Percentiles rank a stretch among this genome's conserved stretches.
phyloP scores from a whole-genome alignment of 768 basidiomycete genomes.

The Guyanaporus albipodus region DNA sequence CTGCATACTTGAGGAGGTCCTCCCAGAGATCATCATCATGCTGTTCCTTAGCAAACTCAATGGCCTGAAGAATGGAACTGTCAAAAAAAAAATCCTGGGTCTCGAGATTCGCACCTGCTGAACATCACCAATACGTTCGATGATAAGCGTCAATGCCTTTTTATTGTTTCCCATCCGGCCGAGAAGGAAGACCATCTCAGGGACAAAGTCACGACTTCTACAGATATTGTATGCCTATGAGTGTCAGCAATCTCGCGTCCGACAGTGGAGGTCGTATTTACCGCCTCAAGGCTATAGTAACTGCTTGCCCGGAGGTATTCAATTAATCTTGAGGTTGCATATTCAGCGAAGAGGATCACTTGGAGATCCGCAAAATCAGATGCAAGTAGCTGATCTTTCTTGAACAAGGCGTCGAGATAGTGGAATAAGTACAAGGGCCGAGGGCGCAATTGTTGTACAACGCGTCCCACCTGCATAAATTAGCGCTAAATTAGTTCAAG shows the following conservation, averaged over 20 bases:
- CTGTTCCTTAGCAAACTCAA: constrained; percentile 98
- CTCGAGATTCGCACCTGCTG: constrained; percentile 53
- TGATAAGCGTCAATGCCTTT: constrained; percentile 89
- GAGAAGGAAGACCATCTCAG: constrained; percentile 96
- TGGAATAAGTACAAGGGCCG: constrained; percentile 83
- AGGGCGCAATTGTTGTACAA: constrained; percentile 79
- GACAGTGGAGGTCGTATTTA: constrained; percentile 25
- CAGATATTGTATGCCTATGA: constrained; percentile 82
- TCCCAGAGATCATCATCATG: constrained; percentile 98
- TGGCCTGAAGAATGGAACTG: constrained; percentile 54
- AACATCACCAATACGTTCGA: constrained; percentile 91
- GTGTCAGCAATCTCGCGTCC: neutral
- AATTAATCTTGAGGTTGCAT: constrained; percentile 70
- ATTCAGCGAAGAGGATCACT: constrained; percentile 91
- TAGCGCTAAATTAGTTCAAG: neutral
- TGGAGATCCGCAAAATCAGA: constrained; percentile 82
- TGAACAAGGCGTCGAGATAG: constrained; percentile 87
- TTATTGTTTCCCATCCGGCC: constrained; percentile 99
- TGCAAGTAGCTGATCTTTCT: constrained; percentile 78
- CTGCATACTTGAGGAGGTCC: constrained; percentile 89
- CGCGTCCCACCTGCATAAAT: constrained; percentile 64
- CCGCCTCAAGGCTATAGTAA: constrained; percentile 86
- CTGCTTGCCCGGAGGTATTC: constrained; percentile 90
- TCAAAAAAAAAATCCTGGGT: neutral
- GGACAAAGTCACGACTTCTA: constrained; percentile 79